These are phyloP conservation scores for Phytopythium mirpurense DNA, from an alignment of 352 stramenopile species.

Conservation along the genomic window DNA sequence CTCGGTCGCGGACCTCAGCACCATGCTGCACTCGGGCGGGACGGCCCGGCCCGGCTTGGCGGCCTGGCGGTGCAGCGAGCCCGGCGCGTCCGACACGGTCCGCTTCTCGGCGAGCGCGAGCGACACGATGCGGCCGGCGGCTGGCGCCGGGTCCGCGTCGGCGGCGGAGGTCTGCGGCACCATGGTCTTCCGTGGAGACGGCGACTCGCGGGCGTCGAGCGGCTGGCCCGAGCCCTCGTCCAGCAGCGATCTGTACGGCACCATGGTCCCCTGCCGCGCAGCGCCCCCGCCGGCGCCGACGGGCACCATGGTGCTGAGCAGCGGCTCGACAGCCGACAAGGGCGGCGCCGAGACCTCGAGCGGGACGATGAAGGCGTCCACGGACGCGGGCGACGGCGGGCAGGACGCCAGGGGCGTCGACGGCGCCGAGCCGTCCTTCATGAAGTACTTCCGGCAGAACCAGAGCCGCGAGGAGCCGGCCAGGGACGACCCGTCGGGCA, in stretches of 20 bases:
- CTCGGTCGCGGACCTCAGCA: constrained; percentile 57
- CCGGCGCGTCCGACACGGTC: constrained; percentile 21
- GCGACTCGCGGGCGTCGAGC: constrained; percentile 5
- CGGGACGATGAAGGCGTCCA: constrained; percentile 7
- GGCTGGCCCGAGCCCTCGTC: constrained; percentile 28
- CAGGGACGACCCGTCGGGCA: constrained; percentile 5
- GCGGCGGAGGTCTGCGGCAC: constrained; percentile 27
- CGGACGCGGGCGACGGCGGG: constrained; percentile 3
- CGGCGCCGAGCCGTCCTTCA: constrained; percentile 60
- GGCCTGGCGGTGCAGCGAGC: constrained; percentile 4
- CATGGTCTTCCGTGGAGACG: constrained; percentile 40
- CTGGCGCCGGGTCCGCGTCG: neutral
- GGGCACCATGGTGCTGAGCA: constrained; percentile 11
- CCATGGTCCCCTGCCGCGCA: constrained; percentile 28
- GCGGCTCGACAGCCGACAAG: neutral
- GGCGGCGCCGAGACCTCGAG: neutral
- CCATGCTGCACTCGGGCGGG: constrained; percentile 46
- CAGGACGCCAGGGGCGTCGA: constrained; percentile 13
- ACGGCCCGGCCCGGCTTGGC: constrained; percentile 13
- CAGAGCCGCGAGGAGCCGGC: constrained; percentile 12
- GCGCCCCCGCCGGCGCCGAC: constrained; percentile 13
- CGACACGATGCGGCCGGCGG: constrained; percentile 3
- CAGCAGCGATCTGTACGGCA: constrained; percentile 55
- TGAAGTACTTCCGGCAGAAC: constrained; percentile 76
- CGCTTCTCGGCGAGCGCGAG: constrained; percentile 19